These are phyloP conservation scores for Zizania palustris DNA, from an alignment of 202 grass and related monocot species.

Conservation along the genomic window DNA sequence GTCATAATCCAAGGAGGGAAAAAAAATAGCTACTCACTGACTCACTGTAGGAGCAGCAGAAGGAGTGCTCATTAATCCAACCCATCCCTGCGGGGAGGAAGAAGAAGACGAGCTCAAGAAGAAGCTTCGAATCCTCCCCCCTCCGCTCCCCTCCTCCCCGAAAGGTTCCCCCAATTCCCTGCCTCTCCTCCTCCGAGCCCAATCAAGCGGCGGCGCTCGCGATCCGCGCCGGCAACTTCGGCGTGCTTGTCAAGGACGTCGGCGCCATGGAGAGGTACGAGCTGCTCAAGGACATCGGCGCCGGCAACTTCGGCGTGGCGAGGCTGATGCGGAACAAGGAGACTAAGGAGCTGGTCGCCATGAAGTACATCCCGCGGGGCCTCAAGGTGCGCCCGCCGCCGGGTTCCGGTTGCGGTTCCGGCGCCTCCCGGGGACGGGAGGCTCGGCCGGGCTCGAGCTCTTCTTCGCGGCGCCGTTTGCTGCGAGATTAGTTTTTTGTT, in stretches of 20 bases:
- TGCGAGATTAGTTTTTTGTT: not conserved
- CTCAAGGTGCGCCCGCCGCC: constrained; percentile 53
- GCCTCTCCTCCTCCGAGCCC: not conserved
- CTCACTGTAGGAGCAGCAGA: not conserved
- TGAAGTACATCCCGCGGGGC: constrained; percentile 84
- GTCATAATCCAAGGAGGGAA: constrained; percentile 42
- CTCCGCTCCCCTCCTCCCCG: not conserved
- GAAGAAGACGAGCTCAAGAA: not conserved
- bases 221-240: not conserved
- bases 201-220: not conserved
- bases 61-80: constrained; percentile 4
- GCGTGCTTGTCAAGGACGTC: too few species aligned
- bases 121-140: constrained; percentile 57
- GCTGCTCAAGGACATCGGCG: constrained; percentile 78
- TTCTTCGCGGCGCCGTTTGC: not conserved
- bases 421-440: not conserved
- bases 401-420: not conserved
- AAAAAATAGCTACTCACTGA: not conserved
- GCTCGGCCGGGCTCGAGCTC: not conserved
- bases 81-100: constrained; percentile 13
- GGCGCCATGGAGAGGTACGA: constrained; percentile 85
- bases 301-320: constrained; percentile 82
- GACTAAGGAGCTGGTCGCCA: constrained; percentile 88
- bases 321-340: constrained; percentile 83
- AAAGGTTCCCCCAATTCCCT: constrained; percentile 1